phyloP scores from a whole-genome alignment of 2,329 filamentous ascomycete species.

The Penicillium sp. region DNA sequence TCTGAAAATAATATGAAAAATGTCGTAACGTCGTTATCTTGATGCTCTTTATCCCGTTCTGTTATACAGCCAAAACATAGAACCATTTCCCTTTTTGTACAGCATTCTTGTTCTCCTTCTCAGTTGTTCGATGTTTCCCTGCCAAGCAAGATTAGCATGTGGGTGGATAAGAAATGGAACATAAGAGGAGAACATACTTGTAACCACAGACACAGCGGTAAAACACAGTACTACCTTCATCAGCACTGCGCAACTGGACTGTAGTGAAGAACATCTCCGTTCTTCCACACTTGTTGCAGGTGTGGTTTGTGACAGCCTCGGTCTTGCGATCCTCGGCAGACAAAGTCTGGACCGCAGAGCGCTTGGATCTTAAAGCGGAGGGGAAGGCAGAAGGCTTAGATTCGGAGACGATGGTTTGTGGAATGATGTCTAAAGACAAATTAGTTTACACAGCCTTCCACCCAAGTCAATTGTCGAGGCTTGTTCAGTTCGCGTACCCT shows the following conservation, averaged over 20 bases:
- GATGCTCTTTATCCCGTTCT: conserved; percentile 29
- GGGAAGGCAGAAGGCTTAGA: conserved; percentile 93
- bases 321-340: conserved; percentile 76
- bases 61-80: conserved; percentile 33
- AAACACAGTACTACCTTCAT: conserved; percentile 92
- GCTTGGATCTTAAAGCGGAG: conserved; percentile 81
- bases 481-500: conserved; percentile 58
- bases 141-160: conserved; percentile 21
- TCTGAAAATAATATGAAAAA: conserved; percentile 17
- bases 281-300: conserved; percentile 78
- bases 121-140: conserved; percentile 44
- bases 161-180: neutral
- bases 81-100: conserved; percentile 20
- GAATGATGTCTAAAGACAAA: conserved; percentile 63
- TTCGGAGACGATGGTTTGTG: conserved; percentile 74
- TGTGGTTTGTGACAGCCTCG: conserved; percentile 67
- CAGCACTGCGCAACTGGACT: conserved; percentile 84
- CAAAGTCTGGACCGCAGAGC: conserved; percentile 80
- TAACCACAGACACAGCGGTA: conserved; percentile 85
- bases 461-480: neutral
- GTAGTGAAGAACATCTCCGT: conserved; percentile 83
- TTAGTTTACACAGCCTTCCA: conserved; percentile 16
- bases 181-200: conserved; percentile 61
- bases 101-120: conserved; percentile 11
- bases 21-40: conserved; percentile 32